Conservation (phyloP, 2,329 filamentous ascomycete species). For the Calonectria ilicicola region DNA sequence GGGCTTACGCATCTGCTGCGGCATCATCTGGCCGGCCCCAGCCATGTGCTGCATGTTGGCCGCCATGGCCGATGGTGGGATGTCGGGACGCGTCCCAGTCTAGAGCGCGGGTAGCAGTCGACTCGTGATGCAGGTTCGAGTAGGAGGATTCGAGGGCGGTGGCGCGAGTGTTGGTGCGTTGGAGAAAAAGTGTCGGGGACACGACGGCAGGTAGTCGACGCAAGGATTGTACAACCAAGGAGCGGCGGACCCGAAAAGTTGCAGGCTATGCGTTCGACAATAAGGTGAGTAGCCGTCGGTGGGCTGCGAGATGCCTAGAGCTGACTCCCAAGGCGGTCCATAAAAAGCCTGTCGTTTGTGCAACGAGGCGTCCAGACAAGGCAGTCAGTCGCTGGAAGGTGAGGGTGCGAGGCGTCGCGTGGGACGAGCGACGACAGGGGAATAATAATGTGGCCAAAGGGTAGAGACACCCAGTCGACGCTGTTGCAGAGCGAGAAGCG, state of each 20-base stretch:
- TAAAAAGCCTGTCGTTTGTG: constrained; percentile 44
- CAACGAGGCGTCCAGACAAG: constrained; percentile 30
- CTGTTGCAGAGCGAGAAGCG: constrained; percentile 14
- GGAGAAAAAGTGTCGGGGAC: not conserved
- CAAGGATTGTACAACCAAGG: constrained; percentile 19
- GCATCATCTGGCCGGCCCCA: constrained; percentile 59
- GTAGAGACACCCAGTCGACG: constrained; percentile 21
- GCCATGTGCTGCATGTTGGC: constrained; percentile 71
- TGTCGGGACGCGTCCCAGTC: constrained; percentile 36
- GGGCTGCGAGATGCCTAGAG: constrained; percentile 46
- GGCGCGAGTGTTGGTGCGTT: not conserved
- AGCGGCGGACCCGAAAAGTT: constrained; percentile 14
- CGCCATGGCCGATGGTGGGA: constrained; percentile 64
- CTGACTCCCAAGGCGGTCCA: constrained; percentile 45
- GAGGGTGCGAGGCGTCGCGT: constrained; percentile 26
- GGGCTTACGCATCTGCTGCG: constrained; percentile 54
- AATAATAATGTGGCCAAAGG: not conserved
- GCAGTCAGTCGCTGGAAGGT: constrained; percentile 22
- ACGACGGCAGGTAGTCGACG: not conserved
- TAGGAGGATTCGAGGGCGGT: constrained; percentile 3
- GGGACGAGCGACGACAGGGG: constrained; percentile 24
- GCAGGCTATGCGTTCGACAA: constrained; percentile 17
- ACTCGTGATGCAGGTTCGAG: constrained; percentile 11
- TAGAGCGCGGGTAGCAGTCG: constrained; percentile 19
- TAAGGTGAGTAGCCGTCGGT: constrained; percentile 35